Conservation (phyloP, 768 basidiomycete genomes). For the Lentinus brumalis region DNA sequence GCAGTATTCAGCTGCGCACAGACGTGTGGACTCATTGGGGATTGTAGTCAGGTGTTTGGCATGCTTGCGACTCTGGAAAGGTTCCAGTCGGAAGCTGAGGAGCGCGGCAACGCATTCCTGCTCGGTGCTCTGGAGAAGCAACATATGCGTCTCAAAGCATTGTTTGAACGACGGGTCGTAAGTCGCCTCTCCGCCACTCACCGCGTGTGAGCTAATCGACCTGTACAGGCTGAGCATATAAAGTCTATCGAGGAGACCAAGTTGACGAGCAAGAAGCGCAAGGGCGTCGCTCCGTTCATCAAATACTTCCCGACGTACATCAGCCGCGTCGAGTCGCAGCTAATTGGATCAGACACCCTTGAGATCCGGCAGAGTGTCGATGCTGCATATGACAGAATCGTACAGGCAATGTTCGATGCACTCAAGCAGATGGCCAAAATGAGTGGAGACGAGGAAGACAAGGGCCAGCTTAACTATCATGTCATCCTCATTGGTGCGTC, state of each 20-base stretch:
- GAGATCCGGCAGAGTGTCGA: slow-evolving; percentile 81
- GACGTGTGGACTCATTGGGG: background rate
- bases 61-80: slow-evolving; percentile 79
- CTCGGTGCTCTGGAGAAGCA: slow-evolving; percentile 78
- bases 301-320: slow-evolving; percentile 92
- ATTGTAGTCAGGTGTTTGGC: slow-evolving; percentile 78
- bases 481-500: slow-evolving; percentile 89
- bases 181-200: slow-evolving; percentile 23
- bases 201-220: slow-evolving; percentile 1
- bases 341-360: slow-evolving; percentile 72
- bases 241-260: slow-evolving; percentile 89
- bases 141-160: slow-evolving; percentile 70
- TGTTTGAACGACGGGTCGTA: slow-evolving; percentile 78
- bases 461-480: slow-evolving; percentile 95
- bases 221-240: slow-evolving; percentile 76
- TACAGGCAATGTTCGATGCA: slow-evolving; percentile 88
- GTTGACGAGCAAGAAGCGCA: slow-evolving; percentile 87
- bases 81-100: slow-evolving; percentile 75
- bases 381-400: slow-evolving; percentile 83
- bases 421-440: slow-evolving; percentile 96
- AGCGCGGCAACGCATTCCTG: slow-evolving; percentile 77
- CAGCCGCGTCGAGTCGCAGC: slow-evolving; percentile 79
- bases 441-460: slow-evolving; percentile 92
- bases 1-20: background rate
- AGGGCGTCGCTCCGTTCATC: slow-evolving; percentile 89